Conservation (phyloP, 768 basidiomycete genomes). For the Dioszegia crocea region DNA sequence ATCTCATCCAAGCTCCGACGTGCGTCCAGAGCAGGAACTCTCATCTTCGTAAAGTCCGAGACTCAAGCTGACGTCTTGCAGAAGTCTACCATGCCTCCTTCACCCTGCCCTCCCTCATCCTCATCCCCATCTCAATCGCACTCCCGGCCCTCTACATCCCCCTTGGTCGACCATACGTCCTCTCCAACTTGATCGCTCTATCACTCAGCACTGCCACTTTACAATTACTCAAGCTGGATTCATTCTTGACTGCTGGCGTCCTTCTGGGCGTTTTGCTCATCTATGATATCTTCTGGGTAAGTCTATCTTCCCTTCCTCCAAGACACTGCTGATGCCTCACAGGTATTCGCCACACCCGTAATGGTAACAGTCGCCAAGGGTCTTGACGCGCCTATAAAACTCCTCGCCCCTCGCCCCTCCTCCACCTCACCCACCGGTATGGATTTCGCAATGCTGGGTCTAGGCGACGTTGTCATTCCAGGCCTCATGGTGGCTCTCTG, state of each 20-base stretch:
- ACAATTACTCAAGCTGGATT: slow-evolving; percentile 75
- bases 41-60: background rate
- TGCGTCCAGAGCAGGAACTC: slow-evolving; percentile 28
- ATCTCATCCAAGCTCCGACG: slow-evolving; percentile 36
- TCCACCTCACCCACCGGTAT: slow-evolving; percentile 43
- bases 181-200: slow-evolving; percentile 70
- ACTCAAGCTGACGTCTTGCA: slow-evolving; percentile 12
- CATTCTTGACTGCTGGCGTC: slow-evolving; percentile 78
- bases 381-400: slow-evolving; percentile 88
- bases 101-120: slow-evolving; percentile 53
- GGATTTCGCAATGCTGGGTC: slow-evolving; percentile 83
- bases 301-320: background rate
- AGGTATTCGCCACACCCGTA: slow-evolving; percentile 39
- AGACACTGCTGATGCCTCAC: background rate
- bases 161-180: slow-evolving; percentile 61
- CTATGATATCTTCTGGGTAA: slow-evolving; percentile 85
- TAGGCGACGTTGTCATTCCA: slow-evolving; percentile 68
- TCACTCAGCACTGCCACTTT: slow-evolving; percentile 79
- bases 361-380: slow-evolving; percentile 91
- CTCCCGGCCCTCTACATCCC: slow-evolving; percentile 62
- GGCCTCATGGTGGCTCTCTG: slow-evolving; percentile 71
- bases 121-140: slow-evolving; percentile 55
- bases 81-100: slow-evolving; percentile 46
- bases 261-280: slow-evolving; percentile 79
- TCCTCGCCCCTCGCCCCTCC: slow-evolving; percentile 54